Conservation (phyloP, 2,329 filamentous ascomycete species). For the Monilinia vaccinii-corymbosi region DNA sequence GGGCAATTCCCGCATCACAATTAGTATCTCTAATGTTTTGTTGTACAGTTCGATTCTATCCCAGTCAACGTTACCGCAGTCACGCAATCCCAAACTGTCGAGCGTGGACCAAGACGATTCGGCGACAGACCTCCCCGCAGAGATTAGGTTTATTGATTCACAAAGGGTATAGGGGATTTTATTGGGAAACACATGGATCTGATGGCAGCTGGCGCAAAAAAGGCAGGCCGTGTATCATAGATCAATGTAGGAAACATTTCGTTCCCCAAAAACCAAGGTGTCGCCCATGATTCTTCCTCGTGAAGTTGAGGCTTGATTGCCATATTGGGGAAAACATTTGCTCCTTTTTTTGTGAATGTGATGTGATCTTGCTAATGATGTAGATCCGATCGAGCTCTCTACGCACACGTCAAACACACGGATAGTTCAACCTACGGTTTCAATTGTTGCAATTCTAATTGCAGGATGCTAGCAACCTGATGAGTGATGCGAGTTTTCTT, state of each 20-base stretch:
- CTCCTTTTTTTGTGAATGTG: slow-evolving; percentile 4
- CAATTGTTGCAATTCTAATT: not conserved
- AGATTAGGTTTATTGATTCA: slow-evolving; percentile 30
- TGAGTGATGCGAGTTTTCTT: too few relatives aligned
- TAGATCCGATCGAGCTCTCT: not conserved
- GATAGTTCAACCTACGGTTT: not conserved
- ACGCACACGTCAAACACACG: not conserved
- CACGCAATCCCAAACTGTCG: slow-evolving; percentile 74
- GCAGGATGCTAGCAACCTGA: too few relatives aligned
- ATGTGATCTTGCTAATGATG: slow-evolving; percentile 10
- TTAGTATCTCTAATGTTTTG: slow-evolving; percentile 26
- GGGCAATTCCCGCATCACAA: not conserved
- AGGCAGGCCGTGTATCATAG: slow-evolving; percentile 38
- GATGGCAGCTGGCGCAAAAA: slow-evolving; percentile 26
- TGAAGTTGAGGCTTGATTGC: slow-evolving; percentile 86
- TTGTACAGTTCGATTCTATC: slow-evolving; percentile 84
- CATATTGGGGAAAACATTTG: slow-evolving; percentile 38
- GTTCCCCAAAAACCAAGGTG: slow-evolving; percentile 57
- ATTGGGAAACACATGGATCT: slow-evolving; percentile 21
- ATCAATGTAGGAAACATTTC: slow-evolving; percentile 46
- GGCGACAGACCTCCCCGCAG: slow-evolving; percentile 49
- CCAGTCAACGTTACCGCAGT: slow-evolving; percentile 93
- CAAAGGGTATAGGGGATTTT: slow-evolving; percentile 15
- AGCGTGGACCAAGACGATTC: slow-evolving; percentile 69
- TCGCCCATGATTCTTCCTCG: slow-evolving; percentile 64